A percentile compares a stretch with the other conserved stretches of the same genome.
phyloP scores from a whole-genome alignment of 2,329 filamentous ascomycete genomes.

The Trichoderma oligosporum region DNA sequence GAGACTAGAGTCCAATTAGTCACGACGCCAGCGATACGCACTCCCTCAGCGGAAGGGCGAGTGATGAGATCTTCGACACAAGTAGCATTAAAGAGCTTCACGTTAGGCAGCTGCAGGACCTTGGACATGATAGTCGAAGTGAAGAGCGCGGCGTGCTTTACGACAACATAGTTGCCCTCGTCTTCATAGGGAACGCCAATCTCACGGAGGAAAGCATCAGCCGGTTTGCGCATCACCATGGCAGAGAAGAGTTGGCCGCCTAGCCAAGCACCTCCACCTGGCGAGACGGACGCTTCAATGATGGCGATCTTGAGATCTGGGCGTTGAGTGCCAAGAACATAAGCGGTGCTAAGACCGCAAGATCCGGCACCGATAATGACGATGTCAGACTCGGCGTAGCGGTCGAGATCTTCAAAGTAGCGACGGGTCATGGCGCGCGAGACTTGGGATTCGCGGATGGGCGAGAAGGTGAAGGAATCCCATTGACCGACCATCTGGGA shows the following conservation, averaged over 20 bases:
- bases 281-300: conserved; percentile 81
- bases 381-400: conserved; percentile 86
- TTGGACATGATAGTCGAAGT: conserved; percentile 81
- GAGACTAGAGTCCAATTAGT: conserved; percentile 94
- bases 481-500: conserved; percentile 70
- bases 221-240: conserved; percentile 93
- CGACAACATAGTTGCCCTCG: conserved; percentile 82
- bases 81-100: conserved; percentile 96
- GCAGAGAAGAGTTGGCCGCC: conserved; percentile 92
- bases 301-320: conserved; percentile 91
- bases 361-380: conserved; percentile 90
- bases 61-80: conserved; percentile 91
- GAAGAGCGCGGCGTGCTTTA: conserved; percentile 91
- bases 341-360: conserved; percentile 80
- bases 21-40: conserved; percentile 83
- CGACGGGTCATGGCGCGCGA: conserved; percentile 89
- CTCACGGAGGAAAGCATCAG: conserved; percentile 77
- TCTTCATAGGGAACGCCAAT: conserved; percentile 83
- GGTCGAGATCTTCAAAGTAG: conserved; percentile 88
- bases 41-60: conserved; percentile 52
- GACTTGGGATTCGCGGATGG: conserved; percentile 88
- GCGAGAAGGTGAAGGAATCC: conserved; percentile 76
- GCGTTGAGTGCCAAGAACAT: conserved; percentile 75
- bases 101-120: conserved; percentile 80
- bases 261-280: conserved; percentile 86